Percentiles rank a stretch among this genome's conserved stretches.
These are phyloP conservation scores for Cystoderma amianthinum DNA, from an alignment of 768 basidiomycete species.

Conservation along the genomic window DNA sequence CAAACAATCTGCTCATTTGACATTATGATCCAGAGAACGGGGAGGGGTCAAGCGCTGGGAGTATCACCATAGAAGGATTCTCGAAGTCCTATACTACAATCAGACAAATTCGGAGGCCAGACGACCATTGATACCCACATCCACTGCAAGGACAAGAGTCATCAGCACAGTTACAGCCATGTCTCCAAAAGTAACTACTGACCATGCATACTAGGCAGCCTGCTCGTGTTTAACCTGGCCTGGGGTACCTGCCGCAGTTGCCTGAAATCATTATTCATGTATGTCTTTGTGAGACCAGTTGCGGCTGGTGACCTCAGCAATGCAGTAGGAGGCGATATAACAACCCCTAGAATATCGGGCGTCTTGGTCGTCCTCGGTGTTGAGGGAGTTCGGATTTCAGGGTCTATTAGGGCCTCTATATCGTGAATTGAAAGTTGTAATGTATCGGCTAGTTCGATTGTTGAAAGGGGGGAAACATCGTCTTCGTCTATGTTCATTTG, in stretches of 20 bases:
- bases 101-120: constrained; percentile 12
- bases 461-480: constrained; percentile 19
- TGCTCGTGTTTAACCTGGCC: constrained; percentile 76
- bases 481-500: constrained; percentile 35
- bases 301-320: constrained; percentile 65
- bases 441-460: constrained; percentile 27
- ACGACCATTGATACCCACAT: constrained; percentile 32
- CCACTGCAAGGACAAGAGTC: constrained; percentile 17
- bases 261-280: constrained; percentile 76
- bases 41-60: no score
- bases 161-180: constrained; percentile 2
- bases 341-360: constrained; percentile 55
- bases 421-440: constrained; percentile 39
- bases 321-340: constrained; percentile 66
- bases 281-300: constrained; percentile 79
- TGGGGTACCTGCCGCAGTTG: constrained; percentile 62
- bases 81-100: constrained; percentile 5
- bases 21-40: neutral
- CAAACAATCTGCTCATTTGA: no score
- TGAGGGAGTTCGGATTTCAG: constrained; percentile 30
- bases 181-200: constrained; percentile 7
- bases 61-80: no score
- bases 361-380: constrained; percentile 50
- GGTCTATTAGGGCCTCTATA: constrained; percentile 41
- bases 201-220: constrained; percentile 83